These are phyloP conservation scores for Boletus patriciae DNA, from an alignment of 768 basidiomycete genomes.

Conservation along the genomic window DNA sequence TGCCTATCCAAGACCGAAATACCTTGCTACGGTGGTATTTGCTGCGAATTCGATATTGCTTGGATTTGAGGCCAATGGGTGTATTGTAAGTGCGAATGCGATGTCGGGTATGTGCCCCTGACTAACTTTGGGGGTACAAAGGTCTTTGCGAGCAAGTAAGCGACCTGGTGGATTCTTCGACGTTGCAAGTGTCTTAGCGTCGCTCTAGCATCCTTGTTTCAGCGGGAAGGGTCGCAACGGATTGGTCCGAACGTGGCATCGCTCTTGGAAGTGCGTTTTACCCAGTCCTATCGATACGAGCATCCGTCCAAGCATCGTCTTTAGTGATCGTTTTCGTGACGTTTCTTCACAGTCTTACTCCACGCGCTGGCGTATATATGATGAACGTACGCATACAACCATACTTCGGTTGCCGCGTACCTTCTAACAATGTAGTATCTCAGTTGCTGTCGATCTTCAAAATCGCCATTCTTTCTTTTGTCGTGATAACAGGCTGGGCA, in stretches of 20 bases:
- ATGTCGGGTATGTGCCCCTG: background rate
- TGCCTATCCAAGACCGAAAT: constrained; percentile 47
- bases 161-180: background rate
- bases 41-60: constrained; percentile 49
- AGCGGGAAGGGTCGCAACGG: constrained; percentile 39
- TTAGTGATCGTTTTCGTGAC: constrained; percentile 53
- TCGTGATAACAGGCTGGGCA: constrained; percentile 59
- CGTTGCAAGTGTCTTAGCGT: background rate
- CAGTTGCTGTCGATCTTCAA: constrained; percentile 54
- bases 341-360: constrained; percentile 51
- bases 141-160: constrained; percentile 38
- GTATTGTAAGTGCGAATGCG: constrained; percentile 40
- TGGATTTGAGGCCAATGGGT: constrained; percentile 43
- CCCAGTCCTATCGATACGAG: background rate
- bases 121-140: background rate
- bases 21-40: constrained; percentile 50
- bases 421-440: constrained; percentile 10
- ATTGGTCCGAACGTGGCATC: constrained; percentile 60
- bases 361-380: constrained; percentile 46
- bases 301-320: background rate
- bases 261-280: constrained; percentile 49
- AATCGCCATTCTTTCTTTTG: constrained; percentile 50
- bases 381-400: constrained; percentile 50
- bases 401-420: too few species aligned
- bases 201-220: constrained; percentile 49